A percentile compares a stretch with the other conserved stretches of the same genome.
phyloP scores from a whole-genome alignment of 1,284 basidiomycete species.

The Marasmius fiardii region DNA sequence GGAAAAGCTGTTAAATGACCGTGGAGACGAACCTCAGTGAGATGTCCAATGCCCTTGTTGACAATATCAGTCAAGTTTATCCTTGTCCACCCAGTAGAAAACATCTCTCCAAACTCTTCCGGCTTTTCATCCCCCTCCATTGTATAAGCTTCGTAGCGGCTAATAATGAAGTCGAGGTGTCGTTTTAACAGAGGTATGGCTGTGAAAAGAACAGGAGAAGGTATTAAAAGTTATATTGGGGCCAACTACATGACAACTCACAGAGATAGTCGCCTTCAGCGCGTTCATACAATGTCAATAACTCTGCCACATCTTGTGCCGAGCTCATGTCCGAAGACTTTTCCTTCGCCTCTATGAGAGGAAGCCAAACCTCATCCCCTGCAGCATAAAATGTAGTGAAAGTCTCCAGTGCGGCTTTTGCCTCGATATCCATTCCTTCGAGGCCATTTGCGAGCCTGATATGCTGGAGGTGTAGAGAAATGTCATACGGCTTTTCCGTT shows the following conservation, averaged over 20 bases:
- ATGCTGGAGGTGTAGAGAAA: slow-evolving; percentile 60
- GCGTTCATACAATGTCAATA: slow-evolving; percentile 61
- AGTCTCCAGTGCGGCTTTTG: slow-evolving; percentile 63
- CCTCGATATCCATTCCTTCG: slow-evolving; percentile 54
- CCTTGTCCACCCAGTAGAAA: slow-evolving; percentile 60
- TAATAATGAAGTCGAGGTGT: slow-evolving; percentile 68
- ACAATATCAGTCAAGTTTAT: slow-evolving; percentile 52
- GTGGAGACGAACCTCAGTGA: slow-evolving; percentile 46
- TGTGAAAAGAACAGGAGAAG: slow-evolving; percentile 28
- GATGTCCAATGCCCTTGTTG: slow-evolving; percentile 55
- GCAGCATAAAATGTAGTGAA: slow-evolving; percentile 58
- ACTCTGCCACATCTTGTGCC: slow-evolving; percentile 47
- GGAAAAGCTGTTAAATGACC: background rate
- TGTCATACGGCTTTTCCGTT: slow-evolving; percentile 56
- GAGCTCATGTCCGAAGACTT: slow-evolving; percentile 44
- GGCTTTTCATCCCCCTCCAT: slow-evolving; percentile 35
- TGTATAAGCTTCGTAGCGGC: slow-evolving; percentile 46
- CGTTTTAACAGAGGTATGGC: slow-evolving; percentile 70
- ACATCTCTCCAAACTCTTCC: slow-evolving; percentile 48
- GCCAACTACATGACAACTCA: slow-evolving; percentile 36
- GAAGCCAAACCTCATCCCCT: slow-evolving; percentile 65
- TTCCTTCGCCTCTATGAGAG: slow-evolving; percentile 54
- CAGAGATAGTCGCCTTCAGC: slow-evolving; percentile 83
- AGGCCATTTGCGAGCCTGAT: slow-evolving; percentile 54
- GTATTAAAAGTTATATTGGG: background rate